Percentiles rank a stretch among this genome's conserved stretches.
Conservation (phyloP, 495 filamentous ascomycete species). For the Penicillium turbatum region DNA sequence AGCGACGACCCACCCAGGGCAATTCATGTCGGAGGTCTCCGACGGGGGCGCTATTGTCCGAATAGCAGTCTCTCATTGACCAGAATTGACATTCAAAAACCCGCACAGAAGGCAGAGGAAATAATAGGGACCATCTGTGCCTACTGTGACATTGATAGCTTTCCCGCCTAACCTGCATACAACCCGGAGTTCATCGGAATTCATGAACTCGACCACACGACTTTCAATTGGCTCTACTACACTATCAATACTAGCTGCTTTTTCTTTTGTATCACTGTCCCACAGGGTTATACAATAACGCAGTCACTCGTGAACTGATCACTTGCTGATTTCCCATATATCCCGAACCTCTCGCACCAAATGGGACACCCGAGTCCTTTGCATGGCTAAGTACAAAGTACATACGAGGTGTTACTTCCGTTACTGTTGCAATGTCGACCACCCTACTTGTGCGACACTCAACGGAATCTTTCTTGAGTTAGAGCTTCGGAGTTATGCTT, state of each 20-base stretch:
- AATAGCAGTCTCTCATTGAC: neutral
- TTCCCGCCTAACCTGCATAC: neutral
- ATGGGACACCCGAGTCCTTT: neutral
- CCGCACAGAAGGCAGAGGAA: neutral
- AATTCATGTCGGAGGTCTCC: slow-evolving; percentile 26
- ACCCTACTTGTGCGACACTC: slow-evolving; percentile 16
- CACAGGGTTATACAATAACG: slow-evolving; percentile 2
- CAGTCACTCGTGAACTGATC: neutral
- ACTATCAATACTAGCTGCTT: neutral
- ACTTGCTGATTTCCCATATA: neutral
- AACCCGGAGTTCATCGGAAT: slow-evolving; percentile 1
- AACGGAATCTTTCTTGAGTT: slow-evolving; percentile 10
- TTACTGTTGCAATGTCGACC: slow-evolving; percentile 25
- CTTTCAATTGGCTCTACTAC: neutral
- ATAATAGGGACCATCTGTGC: neutral
- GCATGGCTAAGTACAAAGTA: slow-evolving; percentile 2
- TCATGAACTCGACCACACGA: neutral
- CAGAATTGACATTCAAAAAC: neutral
- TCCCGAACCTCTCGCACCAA: neutral
- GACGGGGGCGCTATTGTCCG: slow-evolving; percentile 17
- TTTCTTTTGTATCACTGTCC: neutral
- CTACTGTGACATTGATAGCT: neutral
- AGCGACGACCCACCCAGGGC: neutral
- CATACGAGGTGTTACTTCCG: slow-evolving; percentile 3
- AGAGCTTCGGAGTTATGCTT: neutral